Evolutionary conservation across 2,329 filamentous ascomycete genomes (phyloP), one percentile per base, ranked within the genome.

Genomic region (Fusarium marasasianum): DNA sequence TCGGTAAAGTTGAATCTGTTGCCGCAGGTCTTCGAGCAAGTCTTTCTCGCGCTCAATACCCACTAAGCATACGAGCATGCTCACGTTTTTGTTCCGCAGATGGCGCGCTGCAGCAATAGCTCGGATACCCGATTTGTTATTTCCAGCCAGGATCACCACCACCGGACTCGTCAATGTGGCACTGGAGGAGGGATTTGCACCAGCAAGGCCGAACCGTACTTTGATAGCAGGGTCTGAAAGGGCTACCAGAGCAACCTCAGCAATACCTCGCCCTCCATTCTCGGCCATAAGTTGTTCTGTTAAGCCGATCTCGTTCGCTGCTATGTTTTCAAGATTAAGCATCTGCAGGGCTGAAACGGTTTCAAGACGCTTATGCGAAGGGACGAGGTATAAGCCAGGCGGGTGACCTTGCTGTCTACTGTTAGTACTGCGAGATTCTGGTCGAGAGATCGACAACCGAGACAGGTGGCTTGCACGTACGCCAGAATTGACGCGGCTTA

Each of bases 231-330:
- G 90, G 72, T 91, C 90, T 4, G 86, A 87, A 51, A 97, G 85
- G 17, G 94, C 90, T 56, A 86, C 88, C 61, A 97, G 86, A 2
- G 94, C 92, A 35, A 95, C 92, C 82, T 98, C 93, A 9, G 95
- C 95, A 70, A 98, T 94, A 48, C 94, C 94, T 33, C 96, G 91
- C 24, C 94, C 96, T 3, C 95, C 93, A 79, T 96, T 98, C 79
- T 98, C 96, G 2, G 94, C 92, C 86, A 98, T 94, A 82, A 98
- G 92, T 60, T 96, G 94, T 80, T 97, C 94, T 0, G 92, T 93
- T 53, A 98, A 87, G 10, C 95, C 95, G 65, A 97, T 90, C 75
- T 98, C 95, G 47, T 94, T 92, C 68, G 95, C 92, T 1, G 95
- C 95, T 63, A 97, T 93, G 78, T 96, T 95, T 83, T 98, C 96